phyloP scores from a whole-genome alignment of 495 filamentous ascomycete species.

The Acidomyces sp. region DNA sequence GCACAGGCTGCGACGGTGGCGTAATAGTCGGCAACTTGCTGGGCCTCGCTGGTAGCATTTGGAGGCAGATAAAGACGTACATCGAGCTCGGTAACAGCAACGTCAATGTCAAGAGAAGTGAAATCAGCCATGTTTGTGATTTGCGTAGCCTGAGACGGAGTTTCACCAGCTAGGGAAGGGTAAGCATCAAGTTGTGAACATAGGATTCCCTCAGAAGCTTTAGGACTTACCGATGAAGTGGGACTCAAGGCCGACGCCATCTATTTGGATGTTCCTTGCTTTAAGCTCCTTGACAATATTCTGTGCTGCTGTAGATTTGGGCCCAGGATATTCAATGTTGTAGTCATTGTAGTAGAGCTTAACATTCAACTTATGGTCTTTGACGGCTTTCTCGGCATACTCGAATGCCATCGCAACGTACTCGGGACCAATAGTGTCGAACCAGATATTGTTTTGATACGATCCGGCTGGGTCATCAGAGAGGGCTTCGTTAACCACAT shows the following conservation, averaged over 20 bases:
- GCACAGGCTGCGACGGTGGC: conserved; percentile 47
- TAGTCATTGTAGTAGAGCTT: conserved; percentile 60
- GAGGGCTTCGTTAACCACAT: conserved; percentile 32
- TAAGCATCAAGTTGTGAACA: background rate
- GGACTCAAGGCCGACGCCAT: conserved; percentile 47
- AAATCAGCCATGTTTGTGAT: conserved; percentile 32
- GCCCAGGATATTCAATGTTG: conserved; percentile 43
- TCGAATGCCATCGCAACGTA: conserved; percentile 27
- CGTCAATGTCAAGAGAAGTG: conserved; percentile 38
- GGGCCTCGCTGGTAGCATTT: conserved; percentile 33
- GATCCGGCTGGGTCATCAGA: conserved; percentile 24
- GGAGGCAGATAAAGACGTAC: conserved; percentile 33
- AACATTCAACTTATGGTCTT: conserved; percentile 18
- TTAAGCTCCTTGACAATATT: conserved; percentile 37
- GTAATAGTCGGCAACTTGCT: conserved; percentile 47
- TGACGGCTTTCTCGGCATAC: conserved; percentile 31
- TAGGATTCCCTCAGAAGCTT: background rate
- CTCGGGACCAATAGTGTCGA: conserved; percentile 21
- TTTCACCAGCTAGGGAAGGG: conserved; percentile 14
- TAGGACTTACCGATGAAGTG: conserved; percentile 38
- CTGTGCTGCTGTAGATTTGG: conserved; percentile 37
- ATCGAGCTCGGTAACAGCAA: conserved; percentile 53
- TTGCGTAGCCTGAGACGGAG: conserved; percentile 32
- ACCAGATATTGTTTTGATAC: conserved; percentile 20
- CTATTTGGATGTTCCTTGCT: conserved; percentile 39